A percentile compares a stretch with the other conserved stretches of the same genome.
Evolutionary conservation across 495 filamentous ascomycete genomes (phyloP).

Genomic region (Penicillium macrosclerotiorum): DNA sequence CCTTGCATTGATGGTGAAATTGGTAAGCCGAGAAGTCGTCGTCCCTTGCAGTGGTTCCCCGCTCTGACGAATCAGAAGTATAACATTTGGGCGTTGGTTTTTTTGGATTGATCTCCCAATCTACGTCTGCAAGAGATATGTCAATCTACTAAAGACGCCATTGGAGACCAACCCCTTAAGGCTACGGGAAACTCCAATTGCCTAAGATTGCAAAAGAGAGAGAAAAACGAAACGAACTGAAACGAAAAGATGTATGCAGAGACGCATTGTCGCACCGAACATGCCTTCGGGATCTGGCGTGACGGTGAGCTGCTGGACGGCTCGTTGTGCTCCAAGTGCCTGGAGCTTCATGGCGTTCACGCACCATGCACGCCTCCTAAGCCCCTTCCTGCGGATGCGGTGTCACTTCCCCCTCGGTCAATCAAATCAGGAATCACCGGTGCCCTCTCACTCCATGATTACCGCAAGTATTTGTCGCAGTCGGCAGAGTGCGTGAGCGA

Average conservation of each 20-base stretch:
- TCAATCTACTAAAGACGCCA: conserved; percentile 14
- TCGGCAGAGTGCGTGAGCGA: conserved; percentile 24
- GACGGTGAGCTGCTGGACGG: conserved; percentile 21
- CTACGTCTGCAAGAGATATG: conserved; percentile 14
- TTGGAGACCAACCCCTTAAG: conserved; percentile 13
- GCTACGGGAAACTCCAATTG: conserved; percentile 1
- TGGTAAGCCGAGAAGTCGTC: conserved; percentile 10
- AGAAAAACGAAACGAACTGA: no score
- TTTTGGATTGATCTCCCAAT: conserved; percentile 16
- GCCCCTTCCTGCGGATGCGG: conserved; percentile 18
- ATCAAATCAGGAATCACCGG: conserved; percentile 24
- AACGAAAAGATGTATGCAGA: conserved; percentile 16
- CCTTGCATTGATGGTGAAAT: conserved; percentile 16
- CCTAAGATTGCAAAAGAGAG: not conserved
- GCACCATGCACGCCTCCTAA: conserved; percentile 18
- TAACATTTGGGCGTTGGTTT: conserved; percentile 11
- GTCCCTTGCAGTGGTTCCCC: conserved; percentile 19
- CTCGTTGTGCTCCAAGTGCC: conserved; percentile 18
- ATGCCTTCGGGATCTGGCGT: conserved; percentile 10
- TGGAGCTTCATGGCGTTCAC: conserved; percentile 14
- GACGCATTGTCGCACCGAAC: conserved; percentile 7
- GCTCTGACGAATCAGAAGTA: conserved; percentile 20
- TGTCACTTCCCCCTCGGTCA: conserved; percentile 23
- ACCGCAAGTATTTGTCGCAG: conserved; percentile 33
- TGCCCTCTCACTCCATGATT: conserved; percentile 32